Evolutionary conservation across 495 filamentous ascomycete species (phyloP).

Genomic region (Penicillium canariense): DNA sequence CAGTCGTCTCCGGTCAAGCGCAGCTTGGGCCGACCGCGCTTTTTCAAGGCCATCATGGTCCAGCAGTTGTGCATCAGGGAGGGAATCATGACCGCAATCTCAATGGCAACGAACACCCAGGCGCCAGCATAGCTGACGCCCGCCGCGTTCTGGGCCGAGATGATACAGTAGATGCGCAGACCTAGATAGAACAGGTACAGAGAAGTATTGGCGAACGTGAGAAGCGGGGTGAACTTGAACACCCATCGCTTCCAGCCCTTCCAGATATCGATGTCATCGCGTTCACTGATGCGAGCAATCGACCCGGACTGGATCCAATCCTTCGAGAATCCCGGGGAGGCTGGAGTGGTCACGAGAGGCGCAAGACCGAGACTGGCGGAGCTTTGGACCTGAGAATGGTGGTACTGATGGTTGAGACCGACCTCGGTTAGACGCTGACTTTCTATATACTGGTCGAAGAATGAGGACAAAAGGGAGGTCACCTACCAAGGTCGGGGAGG

Average conservation of each 20-base stretch:
- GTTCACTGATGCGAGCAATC: constrained; percentile 36
- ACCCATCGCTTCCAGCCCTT: constrained; percentile 41
- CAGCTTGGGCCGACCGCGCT: constrained; percentile 36
- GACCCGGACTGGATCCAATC: constrained; percentile 37
- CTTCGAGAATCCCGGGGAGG: constrained; percentile 27
- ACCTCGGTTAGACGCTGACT: background rate
- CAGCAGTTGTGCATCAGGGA: constrained; percentile 43
- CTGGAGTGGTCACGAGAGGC: constrained; percentile 23
- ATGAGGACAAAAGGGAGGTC: background rate
- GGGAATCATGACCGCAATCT: constrained; percentile 37
- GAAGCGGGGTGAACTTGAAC: constrained; percentile 35
- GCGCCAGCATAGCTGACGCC: constrained; percentile 28
- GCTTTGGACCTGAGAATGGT: constrained; percentile 25
- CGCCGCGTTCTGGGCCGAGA: constrained; percentile 33
- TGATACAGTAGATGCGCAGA: constrained; percentile 40
- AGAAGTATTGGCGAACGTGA: constrained; percentile 36
- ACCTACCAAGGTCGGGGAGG: constrained; percentile 33
- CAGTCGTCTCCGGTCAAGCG: constrained; percentile 43
- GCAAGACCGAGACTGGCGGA: constrained; percentile 22
- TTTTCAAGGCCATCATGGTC: constrained; percentile 43
- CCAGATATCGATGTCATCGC: constrained; percentile 43
- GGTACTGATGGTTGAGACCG: constrained; percentile 16
- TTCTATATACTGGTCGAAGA: background rate
- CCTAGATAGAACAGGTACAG: constrained; percentile 41
- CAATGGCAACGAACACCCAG: constrained; percentile 43